Conservation (phyloP, 1,284 basidiomycete species). For the Ganoderma sinense region DNA sequence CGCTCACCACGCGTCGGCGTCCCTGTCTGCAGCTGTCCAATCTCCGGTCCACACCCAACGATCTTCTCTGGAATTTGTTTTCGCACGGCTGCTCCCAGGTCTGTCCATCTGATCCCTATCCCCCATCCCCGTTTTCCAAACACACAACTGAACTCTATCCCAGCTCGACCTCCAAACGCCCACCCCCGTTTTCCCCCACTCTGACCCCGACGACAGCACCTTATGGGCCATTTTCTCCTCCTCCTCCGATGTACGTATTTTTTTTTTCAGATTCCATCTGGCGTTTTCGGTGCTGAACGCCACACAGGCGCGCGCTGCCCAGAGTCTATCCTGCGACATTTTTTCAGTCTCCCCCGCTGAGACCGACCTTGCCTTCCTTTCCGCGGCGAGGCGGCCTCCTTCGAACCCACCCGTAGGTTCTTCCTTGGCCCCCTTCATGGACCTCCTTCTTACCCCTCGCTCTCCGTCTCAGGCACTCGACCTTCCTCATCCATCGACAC, state of each 20-base stretch:
- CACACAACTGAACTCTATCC: not conserved
- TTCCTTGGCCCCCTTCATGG: not conserved
- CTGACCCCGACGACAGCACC: slow-evolving; percentile 6
- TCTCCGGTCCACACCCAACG: slow-evolving; percentile 25
- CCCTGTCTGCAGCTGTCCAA: slow-evolving; percentile 21
- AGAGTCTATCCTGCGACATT: slow-evolving; percentile 48
- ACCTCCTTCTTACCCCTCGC: not conserved
- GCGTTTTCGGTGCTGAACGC: slow-evolving; percentile 16
- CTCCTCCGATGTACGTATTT: slow-evolving; percentile 22
- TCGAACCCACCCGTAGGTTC: slow-evolving; percentile 15
- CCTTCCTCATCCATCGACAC: slow-evolving; percentile 7
- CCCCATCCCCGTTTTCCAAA: not conserved
- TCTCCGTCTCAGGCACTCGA: slow-evolving; percentile 6
- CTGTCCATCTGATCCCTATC: not conserved
- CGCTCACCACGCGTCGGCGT: not conserved
- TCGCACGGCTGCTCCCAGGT: slow-evolving; percentile 27
- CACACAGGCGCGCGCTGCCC: slow-evolving; percentile 58
- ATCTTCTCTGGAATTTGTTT: slow-evolving; percentile 30
- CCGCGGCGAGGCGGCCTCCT: slow-evolving; percentile 13
- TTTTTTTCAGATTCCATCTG: not conserved
- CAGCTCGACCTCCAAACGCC: slow-evolving; percentile 13
- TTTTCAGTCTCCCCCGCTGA: slow-evolving; percentile 61
- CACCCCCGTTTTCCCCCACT: slow-evolving; percentile 2
- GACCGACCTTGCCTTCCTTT: slow-evolving; percentile 51
- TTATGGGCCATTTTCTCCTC: slow-evolving; percentile 25